phyloP scores from a whole-genome alignment of 2,329 filamentous ascomycete species.

The Colletotrichum ledebouriae region DNA sequence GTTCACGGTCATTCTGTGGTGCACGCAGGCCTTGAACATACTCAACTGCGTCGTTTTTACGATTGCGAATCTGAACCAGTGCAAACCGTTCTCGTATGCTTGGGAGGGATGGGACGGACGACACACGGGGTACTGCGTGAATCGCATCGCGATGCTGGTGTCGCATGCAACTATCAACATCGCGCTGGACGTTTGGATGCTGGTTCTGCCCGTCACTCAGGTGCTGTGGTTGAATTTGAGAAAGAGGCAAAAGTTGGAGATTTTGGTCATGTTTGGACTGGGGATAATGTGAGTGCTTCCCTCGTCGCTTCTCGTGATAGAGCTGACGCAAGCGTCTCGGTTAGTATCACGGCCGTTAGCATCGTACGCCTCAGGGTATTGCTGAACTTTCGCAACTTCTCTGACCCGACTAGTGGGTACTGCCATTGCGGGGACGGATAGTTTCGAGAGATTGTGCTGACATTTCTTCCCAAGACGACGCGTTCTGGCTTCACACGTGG shows the following conservation, averaged over 20 bases:
- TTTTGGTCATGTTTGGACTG: conserved; percentile 55
- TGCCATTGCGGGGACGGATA: no score
- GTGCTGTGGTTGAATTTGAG: conserved; percentile 50
- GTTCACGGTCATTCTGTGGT: conserved; percentile 46
- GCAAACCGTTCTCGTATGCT: conserved; percentile 56
- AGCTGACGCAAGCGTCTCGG: neutral
- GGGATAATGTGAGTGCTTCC: conserved; percentile 43
- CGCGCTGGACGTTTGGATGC: conserved; percentile 57
- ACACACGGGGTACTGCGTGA: conserved; percentile 50
- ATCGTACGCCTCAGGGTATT: conserved; percentile 56
- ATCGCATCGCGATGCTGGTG: conserved; percentile 56
- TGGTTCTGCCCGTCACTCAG: conserved; percentile 56
- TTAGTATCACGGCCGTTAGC: conserved; percentile 53
- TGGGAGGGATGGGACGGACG: conserved; percentile 56
- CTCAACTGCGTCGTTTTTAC: conserved; percentile 47
- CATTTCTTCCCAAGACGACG: conserved; percentile 47
- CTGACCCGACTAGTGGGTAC: conserved; percentile 51
- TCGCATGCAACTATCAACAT: conserved; percentile 59
- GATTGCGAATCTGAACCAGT: conserved; percentile 55
- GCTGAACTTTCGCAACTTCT: conserved; percentile 58
- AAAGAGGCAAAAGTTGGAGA: conserved; percentile 53
- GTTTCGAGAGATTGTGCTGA: conserved; percentile 47
- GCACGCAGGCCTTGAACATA: conserved; percentile 40
- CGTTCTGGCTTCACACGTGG: conserved; percentile 58
- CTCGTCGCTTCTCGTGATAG: no score